Base-by-base conservation (phyloP, 805 yeast species). In the Scheffersomyces coipomensis region DNA sequence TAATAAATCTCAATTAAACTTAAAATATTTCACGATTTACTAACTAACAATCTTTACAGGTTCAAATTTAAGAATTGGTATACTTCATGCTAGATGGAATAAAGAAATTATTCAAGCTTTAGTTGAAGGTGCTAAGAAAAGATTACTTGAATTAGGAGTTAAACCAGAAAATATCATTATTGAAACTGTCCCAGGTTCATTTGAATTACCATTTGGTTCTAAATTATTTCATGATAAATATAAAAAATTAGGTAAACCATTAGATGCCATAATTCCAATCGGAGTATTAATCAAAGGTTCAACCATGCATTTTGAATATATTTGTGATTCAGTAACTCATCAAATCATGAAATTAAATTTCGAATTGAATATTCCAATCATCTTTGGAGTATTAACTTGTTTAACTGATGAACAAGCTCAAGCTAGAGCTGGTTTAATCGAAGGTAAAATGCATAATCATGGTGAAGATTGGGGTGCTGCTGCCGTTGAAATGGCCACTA, bases 401-500 rank as follows among this genome's bases (percentile, higher is more conserved):
- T 64, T 90, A 52, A 90, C 96, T 21, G 96, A 89, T 51, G 90
- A 85, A 55, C 99, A 93, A 69, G 99, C 98, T 11, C 77, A 83
- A 50, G 81, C 82, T 16, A 83, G 99, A 66, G 96, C 98, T 10
- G 99, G 98, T 19, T 68, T 91, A 45, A 62, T 73, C 29, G 65
- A 65, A 22, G 88, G 85, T 42, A 81, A 81, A 51, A 78, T 82
- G 81, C 98, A 93, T 64, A 91, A 91, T 71, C 99, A 93, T 57
- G 99, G 99, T 48, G 88, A 78, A 56, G 99, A 93, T 63, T 91
- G 99, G 99, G 99, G 96, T 51, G 90, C 95, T 25, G 97, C 97
- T 39, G 99, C 99, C 12, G 96, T 93, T 19, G 99, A 91, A 70
- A 91, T 93, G 98, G 51, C 66, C 9, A 42, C 60, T 29, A 69